Evolutionary conservation across 768 basidiomycete species (phyloP), one percentile per base, ranked within the genome.

Genomic region (Boletus bicolor): DNA sequence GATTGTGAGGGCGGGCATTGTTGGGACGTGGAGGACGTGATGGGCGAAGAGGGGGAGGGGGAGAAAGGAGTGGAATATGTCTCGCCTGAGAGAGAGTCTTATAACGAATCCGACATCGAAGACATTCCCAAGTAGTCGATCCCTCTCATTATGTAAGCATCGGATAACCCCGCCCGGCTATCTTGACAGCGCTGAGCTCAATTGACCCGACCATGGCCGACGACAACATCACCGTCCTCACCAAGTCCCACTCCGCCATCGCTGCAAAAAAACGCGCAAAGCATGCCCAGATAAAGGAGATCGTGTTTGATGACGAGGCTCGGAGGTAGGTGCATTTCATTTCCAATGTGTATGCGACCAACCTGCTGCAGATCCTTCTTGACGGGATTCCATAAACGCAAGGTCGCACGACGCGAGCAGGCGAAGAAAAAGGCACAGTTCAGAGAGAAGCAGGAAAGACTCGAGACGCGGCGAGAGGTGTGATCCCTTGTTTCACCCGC

Each of bases 321-420:
- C 79, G 93, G 63, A 82, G 83, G 93, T 90, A 49, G 38, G 75
- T 28, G 5, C 14, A 24, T 4, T 21, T 38, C 5, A 26, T 71
- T 44, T 58, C 26, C 53, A 45, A 56, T 28, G 59, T 51, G 57
- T 63, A 60, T 50, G 64, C 54, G 57, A 53, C 46, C 44, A 39
- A 58, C 49, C 44, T 39, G 10, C 26, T 35, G 35, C 64, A 95
- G 93, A 67, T 88, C 95, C 56, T 97, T 89, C 73, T 75, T 97
- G 68, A 95, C 93, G 17, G 94, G 94, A 28, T 97, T 97, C 70
- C 88, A 89, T 70, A 95, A 95, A 73, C 84, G 94, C 63, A 97
- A 96, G 73, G 73, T 93, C 49, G 87, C 85, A 56, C 91, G 89
- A 69, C 80, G 84, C 59, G 91, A 95, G 63, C 86, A 82, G 47